Conservation (phyloP, 2,329 filamentous ascomycete species). For the Ilyonectria destructans region DNA sequence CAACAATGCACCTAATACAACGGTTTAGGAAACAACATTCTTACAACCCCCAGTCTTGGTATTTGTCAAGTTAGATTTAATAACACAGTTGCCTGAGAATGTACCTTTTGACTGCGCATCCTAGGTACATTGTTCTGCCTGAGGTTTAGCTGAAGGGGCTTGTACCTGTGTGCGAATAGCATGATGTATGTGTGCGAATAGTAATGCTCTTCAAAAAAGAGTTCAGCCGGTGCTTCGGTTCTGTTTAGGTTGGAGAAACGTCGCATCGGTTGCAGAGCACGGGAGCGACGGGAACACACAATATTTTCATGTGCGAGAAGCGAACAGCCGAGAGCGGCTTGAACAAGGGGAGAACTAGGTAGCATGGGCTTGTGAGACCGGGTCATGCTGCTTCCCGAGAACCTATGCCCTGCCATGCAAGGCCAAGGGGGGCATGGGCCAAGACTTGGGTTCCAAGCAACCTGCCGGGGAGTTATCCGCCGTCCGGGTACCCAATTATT, state of each 20-base stretch:
- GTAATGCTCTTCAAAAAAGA: background rate
- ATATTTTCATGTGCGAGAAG: conserved; percentile 14
- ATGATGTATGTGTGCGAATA: too few species aligned
- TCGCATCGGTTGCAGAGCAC: conserved; percentile 2
- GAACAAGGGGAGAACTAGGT: conserved; percentile 5
- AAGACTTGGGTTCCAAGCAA: conserved; percentile 22
- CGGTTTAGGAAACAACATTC: too few species aligned
- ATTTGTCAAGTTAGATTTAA: too few species aligned
- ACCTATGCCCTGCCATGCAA: conserved; percentile 22
- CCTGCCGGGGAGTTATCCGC: conserved; percentile 23
- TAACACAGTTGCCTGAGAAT: too few species aligned
- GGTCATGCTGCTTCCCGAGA: conserved; percentile 26
- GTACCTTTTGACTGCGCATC: too few species aligned
- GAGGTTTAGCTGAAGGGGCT: too few species aligned
- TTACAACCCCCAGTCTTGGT: too few species aligned
- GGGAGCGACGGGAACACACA: conserved; percentile 17
- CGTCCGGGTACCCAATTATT: conserved; percentile 19
- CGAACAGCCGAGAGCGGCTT: conserved; percentile 4
- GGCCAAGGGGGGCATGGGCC: conserved; percentile 17
- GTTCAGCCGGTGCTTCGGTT: background rate
- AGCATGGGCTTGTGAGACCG: conserved; percentile 19
- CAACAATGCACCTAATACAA: too few species aligned
- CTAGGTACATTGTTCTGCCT: too few species aligned
- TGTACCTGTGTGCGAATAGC: too few species aligned
- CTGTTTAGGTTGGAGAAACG: background rate